phyloP scores from a whole-genome alignment of 495 filamentous ascomycete genomes.

The Aspergillus leporis region DNA sequence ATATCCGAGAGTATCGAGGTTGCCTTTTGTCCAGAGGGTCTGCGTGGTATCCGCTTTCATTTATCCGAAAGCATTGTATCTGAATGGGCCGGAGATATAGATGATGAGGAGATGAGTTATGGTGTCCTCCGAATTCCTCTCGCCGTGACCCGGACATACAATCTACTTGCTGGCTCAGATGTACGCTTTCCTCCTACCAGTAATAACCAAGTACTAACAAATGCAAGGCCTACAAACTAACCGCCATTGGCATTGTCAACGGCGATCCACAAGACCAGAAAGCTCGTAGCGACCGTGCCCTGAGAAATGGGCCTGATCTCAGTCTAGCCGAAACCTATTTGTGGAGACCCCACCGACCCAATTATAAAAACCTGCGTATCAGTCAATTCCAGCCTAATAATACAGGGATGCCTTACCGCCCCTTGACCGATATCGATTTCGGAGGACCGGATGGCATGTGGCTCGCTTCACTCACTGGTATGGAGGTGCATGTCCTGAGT shows the following conservation, averaged over 20 bases:
- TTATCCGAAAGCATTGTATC: not conserved
- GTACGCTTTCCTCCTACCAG: not conserved
- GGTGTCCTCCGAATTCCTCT: not conserved
- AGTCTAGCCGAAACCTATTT: not conserved
- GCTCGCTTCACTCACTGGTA: not conserved
- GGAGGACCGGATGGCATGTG: not conserved
- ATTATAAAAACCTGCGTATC: not conserved
- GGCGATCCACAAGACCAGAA: not conserved
- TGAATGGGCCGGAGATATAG: not conserved
- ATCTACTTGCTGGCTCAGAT: not conserved
- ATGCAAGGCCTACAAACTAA: not conserved
- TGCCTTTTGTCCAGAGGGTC: not conserved
- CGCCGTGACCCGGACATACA: not conserved
- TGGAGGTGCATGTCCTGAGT: not conserved
- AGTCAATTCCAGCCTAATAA: not conserved
- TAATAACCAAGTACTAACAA: not conserved
- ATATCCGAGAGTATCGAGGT: not conserved
- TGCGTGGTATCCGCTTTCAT: not conserved
- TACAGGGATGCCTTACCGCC: not conserved
- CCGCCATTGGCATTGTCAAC: not conserved
- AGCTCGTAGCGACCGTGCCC: not conserved
- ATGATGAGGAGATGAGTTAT: not conserved
- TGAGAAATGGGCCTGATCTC: not conserved
- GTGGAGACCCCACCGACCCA: not conserved
- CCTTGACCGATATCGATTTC: not conserved